These are phyloP conservation scores for Cercospora zeina DNA, from an alignment of 2,329 filamentous ascomycete genomes.

Conservation along the genomic window DNA sequence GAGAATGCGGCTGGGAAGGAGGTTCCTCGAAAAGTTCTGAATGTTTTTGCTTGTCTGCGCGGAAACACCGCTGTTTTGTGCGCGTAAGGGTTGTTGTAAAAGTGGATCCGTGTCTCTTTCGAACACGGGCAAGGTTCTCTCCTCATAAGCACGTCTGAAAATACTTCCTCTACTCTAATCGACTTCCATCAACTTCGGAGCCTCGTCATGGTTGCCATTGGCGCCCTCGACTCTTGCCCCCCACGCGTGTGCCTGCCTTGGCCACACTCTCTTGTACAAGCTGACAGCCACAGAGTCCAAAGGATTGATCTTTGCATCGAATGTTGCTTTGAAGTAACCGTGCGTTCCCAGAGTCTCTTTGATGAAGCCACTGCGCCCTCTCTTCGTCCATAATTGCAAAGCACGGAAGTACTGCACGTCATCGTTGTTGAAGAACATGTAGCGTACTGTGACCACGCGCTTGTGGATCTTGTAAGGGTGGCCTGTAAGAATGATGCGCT, in stretches of 20 bases:
- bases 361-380: constrained; percentile 84
- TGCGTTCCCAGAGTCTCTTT: constrained; percentile 95
- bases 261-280: constrained; percentile 58
- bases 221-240: constrained; percentile 13
- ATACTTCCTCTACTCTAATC: constrained; percentile 8
- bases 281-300: constrained; percentile 92
- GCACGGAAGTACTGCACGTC: constrained; percentile 99
- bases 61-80: not conserved
- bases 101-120: not conserved
- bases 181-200: constrained; percentile 26
- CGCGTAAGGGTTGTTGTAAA: not conserved
- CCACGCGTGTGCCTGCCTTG: constrained; percentile 51
- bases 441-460: constrained; percentile 91
- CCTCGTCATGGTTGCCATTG: constrained; percentile 15
- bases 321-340: constrained; percentile 99
- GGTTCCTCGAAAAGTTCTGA: not conserved
- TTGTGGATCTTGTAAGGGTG: constrained; percentile 99
- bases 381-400: constrained; percentile 87
- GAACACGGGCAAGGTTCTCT: not conserved
- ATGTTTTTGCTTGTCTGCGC: not conserved
- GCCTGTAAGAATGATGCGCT: constrained; percentile 89
- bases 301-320: constrained; percentile 93
- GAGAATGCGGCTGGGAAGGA: not conserved
- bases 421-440: constrained; percentile 99
- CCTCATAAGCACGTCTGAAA: not conserved